Conservation (phyloP, 192 early-diverging fungal species). For the Hyaloraphidium curvatum region DNA sequence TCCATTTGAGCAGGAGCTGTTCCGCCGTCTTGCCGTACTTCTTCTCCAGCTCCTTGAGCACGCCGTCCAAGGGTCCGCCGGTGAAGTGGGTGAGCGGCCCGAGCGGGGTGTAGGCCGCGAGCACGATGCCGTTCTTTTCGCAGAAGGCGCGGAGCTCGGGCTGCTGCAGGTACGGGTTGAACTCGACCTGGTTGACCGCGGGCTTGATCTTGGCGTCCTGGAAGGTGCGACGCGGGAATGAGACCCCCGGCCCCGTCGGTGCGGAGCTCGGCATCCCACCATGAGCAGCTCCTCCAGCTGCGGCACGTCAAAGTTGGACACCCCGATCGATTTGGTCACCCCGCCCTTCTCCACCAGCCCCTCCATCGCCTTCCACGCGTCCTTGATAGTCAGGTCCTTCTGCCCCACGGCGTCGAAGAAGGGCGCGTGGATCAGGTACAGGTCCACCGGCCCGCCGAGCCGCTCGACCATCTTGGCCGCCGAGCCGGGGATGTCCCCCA, state of each 20-base stretch:
- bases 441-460: slow-evolving; percentile 1
- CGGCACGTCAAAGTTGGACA: not conserved
- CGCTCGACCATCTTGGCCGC: not conserved
- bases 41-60: not conserved
- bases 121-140: not conserved
- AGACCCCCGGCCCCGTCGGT: no score
- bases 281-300: not conserved
- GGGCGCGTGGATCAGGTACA: slow-evolving; percentile 5
- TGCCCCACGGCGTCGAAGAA: not conserved
- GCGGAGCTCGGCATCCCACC: no score
- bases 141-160: not conserved
- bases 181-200: slow-evolving; percentile 5
- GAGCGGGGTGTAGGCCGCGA: slow-evolving; percentile 3
- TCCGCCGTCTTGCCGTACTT: not conserved
- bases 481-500: slow-evolving; percentile 2
- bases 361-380: not conserved
- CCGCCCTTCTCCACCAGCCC: no score
- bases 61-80: not conserved
- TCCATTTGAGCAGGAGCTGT: not conserved
- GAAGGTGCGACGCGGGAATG: no score
- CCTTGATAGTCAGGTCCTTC: slow-evolving; percentile 1
- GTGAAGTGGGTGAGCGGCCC: not conserved
- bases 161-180: slow-evolving; percentile 4
- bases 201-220: no score
- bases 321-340: no score